A percentile compares a stretch with the other conserved stretches of the same genome.
phyloP scores from a whole-genome alignment of 352 stramenopile species.

The Globisporangium irregulare region DNA sequence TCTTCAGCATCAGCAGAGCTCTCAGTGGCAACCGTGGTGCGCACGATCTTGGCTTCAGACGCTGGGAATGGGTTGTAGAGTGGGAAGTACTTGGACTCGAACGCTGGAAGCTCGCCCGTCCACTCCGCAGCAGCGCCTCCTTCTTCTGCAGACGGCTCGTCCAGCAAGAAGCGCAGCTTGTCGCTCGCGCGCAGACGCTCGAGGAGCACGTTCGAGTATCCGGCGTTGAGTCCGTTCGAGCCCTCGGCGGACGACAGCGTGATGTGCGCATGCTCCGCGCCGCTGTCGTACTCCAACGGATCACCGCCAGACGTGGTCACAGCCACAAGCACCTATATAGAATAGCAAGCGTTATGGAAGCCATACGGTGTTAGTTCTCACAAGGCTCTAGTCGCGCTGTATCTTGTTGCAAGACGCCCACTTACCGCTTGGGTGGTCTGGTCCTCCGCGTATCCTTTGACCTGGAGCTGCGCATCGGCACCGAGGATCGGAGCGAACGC shows the following conservation, averaged over 20 bases:
- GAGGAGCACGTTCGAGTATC: conserved; percentile 71
- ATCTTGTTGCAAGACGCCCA: neutral
- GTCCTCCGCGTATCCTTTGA: conserved; percentile 69
- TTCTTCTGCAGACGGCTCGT: conserved; percentile 20
- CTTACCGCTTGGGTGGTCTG: conserved; percentile 54
- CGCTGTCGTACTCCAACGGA: conserved; percentile 46
- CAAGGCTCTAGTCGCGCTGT: no score
- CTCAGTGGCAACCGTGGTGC: conserved; percentile 12
- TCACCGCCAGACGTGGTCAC: conserved; percentile 68
- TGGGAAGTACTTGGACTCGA: conserved; percentile 68
- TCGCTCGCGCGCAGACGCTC: conserved; percentile 68
- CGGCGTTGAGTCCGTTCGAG: conserved; percentile 39
- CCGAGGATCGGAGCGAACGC: conserved; percentile 72
- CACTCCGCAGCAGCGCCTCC: conserved; percentile 24
- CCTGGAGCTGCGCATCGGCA: conserved; percentile 44
- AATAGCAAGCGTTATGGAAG: neutral
- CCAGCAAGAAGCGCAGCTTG: conserved; percentile 52
- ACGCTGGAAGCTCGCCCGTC: conserved; percentile 61
- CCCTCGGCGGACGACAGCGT: conserved; percentile 54
- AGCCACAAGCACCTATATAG: conserved; percentile 45
- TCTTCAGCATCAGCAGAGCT: neutral
- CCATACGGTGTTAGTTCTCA: neutral
- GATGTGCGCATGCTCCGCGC: conserved; percentile 49
- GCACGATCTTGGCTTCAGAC: conserved; percentile 35
- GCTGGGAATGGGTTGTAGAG: conserved; percentile 81